Percentiles rank a stretch among this genome's conserved stretches.
Evolutionary conservation across 257 asterid species (phyloP).

Genomic region (Mitragyna speciosa): DNA sequence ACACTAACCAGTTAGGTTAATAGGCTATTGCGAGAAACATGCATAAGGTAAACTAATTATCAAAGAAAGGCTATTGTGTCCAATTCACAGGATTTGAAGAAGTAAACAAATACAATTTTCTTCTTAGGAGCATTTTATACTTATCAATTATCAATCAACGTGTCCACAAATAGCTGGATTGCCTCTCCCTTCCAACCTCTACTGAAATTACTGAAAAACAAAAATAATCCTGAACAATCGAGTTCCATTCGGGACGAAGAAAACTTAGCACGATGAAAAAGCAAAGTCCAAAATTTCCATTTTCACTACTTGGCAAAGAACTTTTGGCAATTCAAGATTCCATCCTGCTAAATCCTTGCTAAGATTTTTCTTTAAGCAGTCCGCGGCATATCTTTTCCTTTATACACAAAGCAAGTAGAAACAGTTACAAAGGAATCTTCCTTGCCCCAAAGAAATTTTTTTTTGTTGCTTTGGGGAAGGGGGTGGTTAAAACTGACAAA

Average conservation of each 20-base stretch:
- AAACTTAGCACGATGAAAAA: neutral
- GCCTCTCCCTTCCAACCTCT: neutral
- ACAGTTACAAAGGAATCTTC: neutral
- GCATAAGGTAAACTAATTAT: neutral
- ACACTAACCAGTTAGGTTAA: neutral
- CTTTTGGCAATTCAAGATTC: neutral
- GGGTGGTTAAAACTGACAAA: neutral
- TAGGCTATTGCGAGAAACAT: neutral
- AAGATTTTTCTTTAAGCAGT: too few species aligned
- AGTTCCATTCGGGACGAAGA: neutral
- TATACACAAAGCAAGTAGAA: neutral
- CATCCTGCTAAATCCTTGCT: conserved; percentile 3
- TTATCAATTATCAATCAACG: neutral
- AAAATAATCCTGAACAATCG: neutral
- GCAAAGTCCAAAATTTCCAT: neutral
- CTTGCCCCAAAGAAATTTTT: neutral
- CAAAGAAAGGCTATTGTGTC: neutral
- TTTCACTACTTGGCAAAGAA: neutral
- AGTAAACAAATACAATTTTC: neutral
- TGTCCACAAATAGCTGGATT: neutral
- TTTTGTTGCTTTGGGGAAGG: too few species aligned
- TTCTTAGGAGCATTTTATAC: neutral
- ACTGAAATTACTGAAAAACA: neutral
- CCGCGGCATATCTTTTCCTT: neutral
- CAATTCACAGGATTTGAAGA: neutral